Base-by-base conservation (phyloP, 169 alveolate species). In the Cryptosporidium ubiquitum region DNA sequence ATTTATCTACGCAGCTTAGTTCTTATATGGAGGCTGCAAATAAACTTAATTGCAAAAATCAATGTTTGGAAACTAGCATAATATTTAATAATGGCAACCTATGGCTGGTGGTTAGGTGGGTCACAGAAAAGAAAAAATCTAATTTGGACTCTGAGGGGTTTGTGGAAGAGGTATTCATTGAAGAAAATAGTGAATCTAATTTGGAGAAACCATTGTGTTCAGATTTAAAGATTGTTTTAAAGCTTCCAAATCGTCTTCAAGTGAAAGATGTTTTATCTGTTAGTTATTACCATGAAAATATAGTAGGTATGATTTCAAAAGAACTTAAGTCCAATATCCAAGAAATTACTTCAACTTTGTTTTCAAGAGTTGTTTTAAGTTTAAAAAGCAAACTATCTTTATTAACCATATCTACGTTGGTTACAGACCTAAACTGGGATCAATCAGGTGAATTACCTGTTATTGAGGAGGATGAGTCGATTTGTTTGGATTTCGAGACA, bases 321-420 rank as follows among this genome's bases (percentile, higher is more conserved):
- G 71, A 5, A n/a, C 2, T 23, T 4, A 12, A 37, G 6, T 14
- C 12, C 18, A 79, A 16, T 37, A 29, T 16, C 9, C 37, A 47
- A 33, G 20, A n/a, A 2, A 39, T 5, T 20, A 33, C 37, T 9
- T 18, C 20, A 12, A 64, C 14, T 5, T 16, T 49, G n/a, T 66
- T 58, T 35, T 31, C 55, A 40, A 79, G 75, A 42, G 37, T 79
- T 37, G 64, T 64, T 9, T 35, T 79, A 23, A 79, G 66, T 60
- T 12, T 58, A 9, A 42, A 39, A 23, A 29, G 33, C n/a, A 79
- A 79, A 33, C 69, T 37, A 20, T 58, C 42, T n/a, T 12, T 37
- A 14, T 0, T 64, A 0, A 37, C 40, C 3, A 60, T 42, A 1
- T 42, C 75, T 4, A 58, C 44, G 12, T n/a, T 74, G 33, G 86